Percentiles rank a stretch among this genome's conserved stretches.
Evolutionary conservation across 2,329 filamentous ascomycete species (phyloP).

Genomic region (Microascus cirrosus): DNA sequence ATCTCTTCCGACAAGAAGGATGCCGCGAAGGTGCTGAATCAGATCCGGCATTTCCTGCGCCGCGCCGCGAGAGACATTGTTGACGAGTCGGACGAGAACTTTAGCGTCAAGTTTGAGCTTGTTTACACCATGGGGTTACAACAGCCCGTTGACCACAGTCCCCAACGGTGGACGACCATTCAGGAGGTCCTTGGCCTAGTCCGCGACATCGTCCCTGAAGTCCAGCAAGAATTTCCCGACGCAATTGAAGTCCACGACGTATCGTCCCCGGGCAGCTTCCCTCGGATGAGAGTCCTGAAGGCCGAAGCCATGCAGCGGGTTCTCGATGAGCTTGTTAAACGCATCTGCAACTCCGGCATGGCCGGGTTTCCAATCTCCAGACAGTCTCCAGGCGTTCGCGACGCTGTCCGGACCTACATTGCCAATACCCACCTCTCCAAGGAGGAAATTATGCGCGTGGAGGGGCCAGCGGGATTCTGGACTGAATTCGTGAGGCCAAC

Average conservation of each 20-base stretch:
- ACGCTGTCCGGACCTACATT: constrained; percentile 32
- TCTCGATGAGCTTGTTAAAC: constrained; percentile 18
- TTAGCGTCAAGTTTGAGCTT: constrained; percentile 48
- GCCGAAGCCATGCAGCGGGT: constrained; percentile 17
- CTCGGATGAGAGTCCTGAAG: constrained; percentile 34
- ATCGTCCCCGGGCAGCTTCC: constrained; percentile 24
- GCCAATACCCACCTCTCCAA: constrained; percentile 17
- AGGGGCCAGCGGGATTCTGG: constrained; percentile 23
- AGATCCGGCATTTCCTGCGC: constrained; percentile 33
- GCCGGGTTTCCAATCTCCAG: constrained; percentile 26
- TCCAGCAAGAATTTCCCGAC: constrained; percentile 18
- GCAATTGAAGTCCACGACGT: constrained; percentile 29
- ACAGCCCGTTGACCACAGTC: constrained; percentile 35
- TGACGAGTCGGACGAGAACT: constrained; percentile 56
- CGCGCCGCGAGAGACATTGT: constrained; percentile 40
- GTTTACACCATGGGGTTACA: constrained; percentile 51
- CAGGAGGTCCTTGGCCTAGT: constrained; percentile 40
- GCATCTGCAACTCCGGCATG: constrained; percentile 30
- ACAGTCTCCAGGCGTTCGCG: constrained; percentile 17
- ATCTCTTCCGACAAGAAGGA: constrained; percentile 14
- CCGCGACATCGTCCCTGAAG: constrained; percentile 12
- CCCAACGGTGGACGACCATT: constrained; percentile 43
- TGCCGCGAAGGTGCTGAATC: constrained; percentile 22
- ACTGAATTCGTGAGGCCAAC: constrained; percentile 16
- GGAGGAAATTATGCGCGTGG: constrained; percentile 20